Percentiles rank a stretch among this genome's conserved stretches.
Conservation (phyloP, 2,329 filamentous ascomycete genomes). For the Sporothrix pallida region DNA sequence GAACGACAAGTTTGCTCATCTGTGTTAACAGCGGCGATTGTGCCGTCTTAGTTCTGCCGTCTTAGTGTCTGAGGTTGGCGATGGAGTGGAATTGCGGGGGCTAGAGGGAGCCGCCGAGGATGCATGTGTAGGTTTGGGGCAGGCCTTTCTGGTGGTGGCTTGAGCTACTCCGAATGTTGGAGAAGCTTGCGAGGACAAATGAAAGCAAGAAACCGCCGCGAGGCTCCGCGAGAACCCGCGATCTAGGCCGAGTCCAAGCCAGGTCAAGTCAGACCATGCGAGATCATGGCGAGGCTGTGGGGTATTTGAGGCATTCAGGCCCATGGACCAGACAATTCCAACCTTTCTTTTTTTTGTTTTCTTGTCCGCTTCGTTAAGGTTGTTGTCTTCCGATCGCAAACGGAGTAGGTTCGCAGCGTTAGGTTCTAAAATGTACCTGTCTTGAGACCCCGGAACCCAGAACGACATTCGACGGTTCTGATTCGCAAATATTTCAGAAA, state of each 20-base stretch:
- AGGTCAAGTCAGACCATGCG: not conserved
- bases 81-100: not conserved
- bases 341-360: not conserved
- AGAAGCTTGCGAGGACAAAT: not conserved
- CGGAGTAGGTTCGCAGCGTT: not conserved
- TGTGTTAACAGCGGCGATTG: too few relatives aligned
- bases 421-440: not conserved
- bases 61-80: not conserved
- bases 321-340: not conserved
- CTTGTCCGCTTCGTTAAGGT: not conserved
- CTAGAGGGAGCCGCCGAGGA: not conserved
- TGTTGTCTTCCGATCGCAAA: not conserved
- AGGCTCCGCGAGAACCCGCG: not conserved
- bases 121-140: not conserved
- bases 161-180: not conserved
- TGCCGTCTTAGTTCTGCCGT: not conserved
- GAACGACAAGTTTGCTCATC: too few relatives aligned
- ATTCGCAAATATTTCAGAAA: not conserved
- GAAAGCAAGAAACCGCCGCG: not conserved
- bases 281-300: not conserved
- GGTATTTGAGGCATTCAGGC: not conserved
- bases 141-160: not conserved
- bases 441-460: not conserved
- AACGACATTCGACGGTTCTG: not conserved
- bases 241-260: not conserved